Percentiles rank a stretch among this genome's conserved stretches.
These are phyloP conservation scores for Cyathus olla DNA, from an alignment of 1,284 basidiomycete species.

Conservation along the genomic window DNA sequence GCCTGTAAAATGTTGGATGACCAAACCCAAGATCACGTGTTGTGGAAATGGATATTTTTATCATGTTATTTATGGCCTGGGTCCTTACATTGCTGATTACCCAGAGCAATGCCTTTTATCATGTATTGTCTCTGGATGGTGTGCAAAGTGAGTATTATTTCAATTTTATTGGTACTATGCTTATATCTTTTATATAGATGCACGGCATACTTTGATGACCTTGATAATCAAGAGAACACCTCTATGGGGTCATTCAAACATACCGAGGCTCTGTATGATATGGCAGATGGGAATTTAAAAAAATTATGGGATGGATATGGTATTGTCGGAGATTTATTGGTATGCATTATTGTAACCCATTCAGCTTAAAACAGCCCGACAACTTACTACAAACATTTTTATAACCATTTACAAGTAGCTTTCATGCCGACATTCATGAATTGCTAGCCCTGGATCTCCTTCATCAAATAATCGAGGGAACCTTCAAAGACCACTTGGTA, in stretches of 20 bases:
- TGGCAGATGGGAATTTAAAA: slow-evolving; percentile 8
- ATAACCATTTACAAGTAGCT: too few relatives aligned
- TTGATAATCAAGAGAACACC: background rate
- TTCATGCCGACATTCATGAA: slow-evolving; percentile 40
- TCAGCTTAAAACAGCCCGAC: slow-evolving; percentile 31
- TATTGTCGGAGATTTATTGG: slow-evolving; percentile 4
- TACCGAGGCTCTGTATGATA: background rate
- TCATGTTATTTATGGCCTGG: slow-evolving; percentile 32
- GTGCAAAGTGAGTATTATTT: too few relatives aligned
- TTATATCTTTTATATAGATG: background rate
- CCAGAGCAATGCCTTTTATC: slow-evolving; percentile 36
- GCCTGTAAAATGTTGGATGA: slow-evolving; percentile 35
- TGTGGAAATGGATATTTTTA: slow-evolving; percentile 36
- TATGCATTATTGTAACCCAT: slow-evolving; percentile 1
- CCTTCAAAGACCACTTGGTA: slow-evolving; percentile 4
- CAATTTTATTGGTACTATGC: slow-evolving; percentile 11
- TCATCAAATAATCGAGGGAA: slow-evolving; percentile 28
- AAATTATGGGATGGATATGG: slow-evolving; percentile 17
- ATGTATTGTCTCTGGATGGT: too few relatives aligned
- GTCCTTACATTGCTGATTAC: slow-evolving; percentile 47
- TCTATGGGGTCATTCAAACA: background rate
- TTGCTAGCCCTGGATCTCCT: slow-evolving; percentile 36
- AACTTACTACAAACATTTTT: slow-evolving; percentile 32
- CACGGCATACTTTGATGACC: background rate
- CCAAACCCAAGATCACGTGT: slow-evolving; percentile 24